Evolutionary conservation across 192 early-diverging fungal species (phyloP), one percentile per base, ranked within the genome.

Genomic region (Gonapodya prolifera): DNA sequence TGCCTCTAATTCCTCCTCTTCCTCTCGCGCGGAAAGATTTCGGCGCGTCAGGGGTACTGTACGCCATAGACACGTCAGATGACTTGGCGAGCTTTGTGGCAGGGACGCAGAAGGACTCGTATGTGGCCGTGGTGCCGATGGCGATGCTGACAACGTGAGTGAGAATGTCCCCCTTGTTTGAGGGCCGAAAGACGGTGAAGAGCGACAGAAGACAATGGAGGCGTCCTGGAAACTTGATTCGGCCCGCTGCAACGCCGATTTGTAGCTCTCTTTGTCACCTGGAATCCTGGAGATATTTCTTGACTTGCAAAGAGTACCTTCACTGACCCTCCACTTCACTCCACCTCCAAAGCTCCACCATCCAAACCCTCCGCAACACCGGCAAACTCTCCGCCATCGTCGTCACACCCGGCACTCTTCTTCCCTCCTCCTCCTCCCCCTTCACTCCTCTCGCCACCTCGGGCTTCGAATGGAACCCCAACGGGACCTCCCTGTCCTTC

Each of bases 391-490:
- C 86, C 0, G 91, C 89, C 1, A 79, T 93, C 18, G 84, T 94
- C 18, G 85, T 82, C 2, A 75, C 86, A 33, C 36, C 84, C 0
- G 83, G 29, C 76, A 85, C 88, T 0, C 92, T 92, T 76, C 74
- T 81, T 1, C 81, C 81, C 2, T 92, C 89, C 78, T 92, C 93
- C 2, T 92, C 91, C 76, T 92, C 87, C 71, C 82, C 89, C 70
- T 92, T 85, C 82, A 91, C 89, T 17, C 85, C 92, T 18, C 92
- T 92, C 80, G 87, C 85, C 23, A 85, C 87, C 45, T 70, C 84
- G 29, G 29, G 83, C 1, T 75, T 78, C 0, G 34, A 18, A 18
- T 94, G 91, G 91, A 94, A 92, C 70, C 89, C 90, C 33, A 83
- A 93, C 91, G 93, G 88, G 30, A 87, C 83, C 73, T 83, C 83